Base-by-base conservation (phyloP, 306 rosid genomes). In the Vigna nakashimae region DNA sequence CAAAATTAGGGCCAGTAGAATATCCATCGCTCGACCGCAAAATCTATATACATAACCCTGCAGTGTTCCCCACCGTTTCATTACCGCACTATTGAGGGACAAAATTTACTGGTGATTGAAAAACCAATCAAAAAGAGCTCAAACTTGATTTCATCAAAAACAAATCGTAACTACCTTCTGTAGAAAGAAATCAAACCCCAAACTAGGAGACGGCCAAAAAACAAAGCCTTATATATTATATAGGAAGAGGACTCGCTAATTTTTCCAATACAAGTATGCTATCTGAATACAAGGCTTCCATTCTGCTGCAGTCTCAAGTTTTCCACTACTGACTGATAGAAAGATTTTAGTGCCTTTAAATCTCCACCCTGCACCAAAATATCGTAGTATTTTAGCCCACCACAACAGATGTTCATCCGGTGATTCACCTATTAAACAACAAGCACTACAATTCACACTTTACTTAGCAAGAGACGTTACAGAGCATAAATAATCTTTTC, bases 281-380 rank as follows among this genome's bases (percentile, higher is more conserved):
- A 95, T 91, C 98, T 91, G 82, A 91, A 91, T 83, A 86, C 89
- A 76, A 89, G 91, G 82, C 89, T 93, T 69, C 95, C 98, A 67
- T 93, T 93, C 86, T 87, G 94, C 86, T 91, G 98, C 76, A 59
- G 42, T 82, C 97, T 92, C 83, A 91, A 86, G 78, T 82, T 95
- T 86, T 95, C 98, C 69, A 95, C 75, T 58, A 91, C 88, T 4
- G 91, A 86, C 87, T 85, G 96, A 77, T 84, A 92, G 83, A 89
- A 91, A 59, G 97, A 86, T 84, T 87, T 92, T 71, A 95, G 86
- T 9, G 87, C 96, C 90, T 87, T 95, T 11, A 92, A 79, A 83
- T 95, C 98, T 59, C 80, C 83, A 60, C 88, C 98, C 98, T 95
- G 90, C 84, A 86, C 32, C 82, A 80, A 70, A 82, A 75, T 55